These are phyloP conservation scores for Leucosporidium creatinivorum DNA, from an alignment of 768 basidiomycete genomes.

Conservation along the genomic window DNA sequence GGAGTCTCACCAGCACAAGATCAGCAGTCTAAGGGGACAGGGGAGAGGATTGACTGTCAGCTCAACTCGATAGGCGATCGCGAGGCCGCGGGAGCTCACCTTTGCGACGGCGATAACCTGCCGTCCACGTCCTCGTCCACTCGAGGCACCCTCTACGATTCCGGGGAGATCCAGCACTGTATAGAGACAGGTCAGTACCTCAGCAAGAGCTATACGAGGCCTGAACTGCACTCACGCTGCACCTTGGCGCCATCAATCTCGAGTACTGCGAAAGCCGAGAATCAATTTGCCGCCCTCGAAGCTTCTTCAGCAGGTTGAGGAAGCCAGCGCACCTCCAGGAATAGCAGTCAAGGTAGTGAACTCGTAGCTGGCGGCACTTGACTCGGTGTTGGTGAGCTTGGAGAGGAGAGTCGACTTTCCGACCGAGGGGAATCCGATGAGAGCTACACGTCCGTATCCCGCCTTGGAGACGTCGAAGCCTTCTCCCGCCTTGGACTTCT, in stretches of 20 bases:
- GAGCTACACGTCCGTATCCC: slow-evolving; percentile 47
- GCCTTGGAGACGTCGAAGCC: slow-evolving; percentile 38
- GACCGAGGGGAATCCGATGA: slow-evolving; percentile 94
- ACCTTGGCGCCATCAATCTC: slow-evolving; percentile 91
- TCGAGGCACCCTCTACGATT: slow-evolving; percentile 43
- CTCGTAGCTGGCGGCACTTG: slow-evolving; percentile 84
- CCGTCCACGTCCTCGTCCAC: slow-evolving; percentile 78
- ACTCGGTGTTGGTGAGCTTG: slow-evolving; percentile 85
- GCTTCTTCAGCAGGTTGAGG: background rate
- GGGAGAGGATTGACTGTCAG: too few species aligned
- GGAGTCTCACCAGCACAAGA: slow-evolving; percentile 55
- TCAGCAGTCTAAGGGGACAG: too few species aligned
- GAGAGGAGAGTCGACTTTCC: slow-evolving; percentile 88
- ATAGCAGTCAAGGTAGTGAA: slow-evolving; percentile 69
- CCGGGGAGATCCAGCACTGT: slow-evolving; percentile 38
- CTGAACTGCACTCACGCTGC: slow-evolving; percentile 47
- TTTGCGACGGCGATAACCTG: slow-evolving; percentile 76
- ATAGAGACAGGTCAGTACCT: background rate
- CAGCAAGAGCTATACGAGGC: background rate
- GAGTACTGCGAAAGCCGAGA: slow-evolving; percentile 47
- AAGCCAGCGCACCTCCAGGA: slow-evolving; percentile 57
- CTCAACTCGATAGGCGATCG: too few species aligned
- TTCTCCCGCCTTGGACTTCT: slow-evolving; percentile 48
- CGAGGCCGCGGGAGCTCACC: background rate
- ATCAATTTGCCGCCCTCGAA: too few species aligned